Percentiles rank a stretch among this genome's conserved stretches.
phyloP scores from a whole-genome alignment of 163 green algal species.

The Scenedesmus sp. region DNA sequence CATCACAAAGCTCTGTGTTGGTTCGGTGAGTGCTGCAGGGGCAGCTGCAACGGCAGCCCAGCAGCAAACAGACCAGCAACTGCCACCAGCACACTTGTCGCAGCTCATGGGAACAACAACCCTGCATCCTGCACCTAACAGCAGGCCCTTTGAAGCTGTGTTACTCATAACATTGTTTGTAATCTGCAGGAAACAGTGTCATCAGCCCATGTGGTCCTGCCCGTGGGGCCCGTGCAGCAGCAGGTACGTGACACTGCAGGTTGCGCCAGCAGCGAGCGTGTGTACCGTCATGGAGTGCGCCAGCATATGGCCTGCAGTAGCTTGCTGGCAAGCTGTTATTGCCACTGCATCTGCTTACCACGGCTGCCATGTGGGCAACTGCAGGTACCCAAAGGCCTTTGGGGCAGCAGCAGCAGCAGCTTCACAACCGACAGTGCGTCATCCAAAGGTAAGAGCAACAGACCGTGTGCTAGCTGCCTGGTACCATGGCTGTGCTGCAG shows the following conservation, averaged over 20 bases:
- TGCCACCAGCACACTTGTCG: not conserved
- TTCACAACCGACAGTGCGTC: not conserved
- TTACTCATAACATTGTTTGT: not conserved
- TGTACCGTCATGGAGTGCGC: not conserved
- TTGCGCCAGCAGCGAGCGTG: not conserved
- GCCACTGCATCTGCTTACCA: not conserved
- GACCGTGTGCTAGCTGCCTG: not conserved
- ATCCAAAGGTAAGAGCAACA: not conserved
- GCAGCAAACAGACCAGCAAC: not conserved
- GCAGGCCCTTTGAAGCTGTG: not conserved
- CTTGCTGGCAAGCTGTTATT: not conserved
- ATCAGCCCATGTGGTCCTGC: not conserved
- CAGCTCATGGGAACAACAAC: not conserved
- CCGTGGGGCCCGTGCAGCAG: not conserved
- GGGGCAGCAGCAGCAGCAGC: slow-evolving; percentile 17
- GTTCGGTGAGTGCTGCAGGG: not conserved
- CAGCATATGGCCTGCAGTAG: not conserved
- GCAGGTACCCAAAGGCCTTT: slow-evolving; percentile 20
- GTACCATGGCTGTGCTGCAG: not conserved
- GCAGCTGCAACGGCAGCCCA: not conserved
- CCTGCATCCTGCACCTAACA: too few relatives aligned
- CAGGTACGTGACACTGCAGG: slow-evolving; percentile 11
- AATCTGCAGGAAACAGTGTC: not conserved
- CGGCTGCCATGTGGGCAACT: not conserved
- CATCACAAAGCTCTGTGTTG: slow-evolving; percentile 29